Conservation (phyloP, 2,329 filamentous ascomycete species). For the Ophiostoma perfectum region DNA sequence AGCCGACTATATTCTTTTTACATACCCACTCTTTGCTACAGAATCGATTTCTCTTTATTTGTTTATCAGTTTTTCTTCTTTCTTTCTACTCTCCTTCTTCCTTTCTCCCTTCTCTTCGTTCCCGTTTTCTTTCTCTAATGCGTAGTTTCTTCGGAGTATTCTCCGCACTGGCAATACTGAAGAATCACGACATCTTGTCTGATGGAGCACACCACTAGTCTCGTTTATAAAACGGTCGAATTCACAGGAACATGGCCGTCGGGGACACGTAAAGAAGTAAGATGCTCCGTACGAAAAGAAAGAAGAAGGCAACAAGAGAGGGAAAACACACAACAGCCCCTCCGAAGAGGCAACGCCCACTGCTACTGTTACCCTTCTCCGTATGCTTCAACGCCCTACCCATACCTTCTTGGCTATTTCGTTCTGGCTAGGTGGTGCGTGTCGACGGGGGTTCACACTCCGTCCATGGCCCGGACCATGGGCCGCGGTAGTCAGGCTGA, state of each 20-base stretch:
- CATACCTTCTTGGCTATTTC: not conserved
- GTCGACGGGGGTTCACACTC: not conserved
- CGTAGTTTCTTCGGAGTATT: not conserved
- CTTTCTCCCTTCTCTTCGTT: not conserved
- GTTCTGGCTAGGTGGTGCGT: not conserved
- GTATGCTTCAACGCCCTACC: slow-evolving; percentile 1
- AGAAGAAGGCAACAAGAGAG: no score
- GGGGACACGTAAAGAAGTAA: no score
- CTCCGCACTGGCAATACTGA: not conserved
- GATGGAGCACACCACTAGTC: no score
- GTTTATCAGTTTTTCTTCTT: no score
- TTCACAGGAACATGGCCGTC: no score
- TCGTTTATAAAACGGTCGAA: no score
- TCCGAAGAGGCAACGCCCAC: not conserved
- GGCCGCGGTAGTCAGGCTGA: not conserved
- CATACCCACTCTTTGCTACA: no score
- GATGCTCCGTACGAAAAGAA: no score
- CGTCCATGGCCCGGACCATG: slow-evolving; percentile 1
- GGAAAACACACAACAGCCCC: no score
- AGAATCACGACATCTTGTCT: not conserved
- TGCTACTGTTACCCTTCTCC: not conserved
- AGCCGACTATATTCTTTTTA: no score
- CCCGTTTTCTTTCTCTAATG: no score
- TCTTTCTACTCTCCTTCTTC: not conserved
- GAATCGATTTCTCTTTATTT: no score